Base-by-base conservation (phyloP, 257 asterid species). In the Solanum arcanum region DNA sequence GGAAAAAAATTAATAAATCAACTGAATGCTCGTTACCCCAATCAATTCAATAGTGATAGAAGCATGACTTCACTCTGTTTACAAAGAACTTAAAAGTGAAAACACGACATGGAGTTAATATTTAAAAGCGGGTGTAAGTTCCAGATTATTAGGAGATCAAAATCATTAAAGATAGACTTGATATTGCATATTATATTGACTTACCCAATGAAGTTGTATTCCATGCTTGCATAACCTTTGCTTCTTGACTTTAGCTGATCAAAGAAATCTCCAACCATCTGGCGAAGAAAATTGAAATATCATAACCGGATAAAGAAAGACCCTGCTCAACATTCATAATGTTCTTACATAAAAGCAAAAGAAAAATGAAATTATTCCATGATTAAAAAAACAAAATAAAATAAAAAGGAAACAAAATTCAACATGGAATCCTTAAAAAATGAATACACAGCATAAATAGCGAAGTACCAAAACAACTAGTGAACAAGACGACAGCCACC, bases 171-270 rank as follows among this genome's bases (percentile, higher is more conserved):
- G 31, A 81, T 5, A 49, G 85, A 31, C 42, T 49, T 49, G 69
- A 49, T 20, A 49, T 64, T 31, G 46, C 70, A 81, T 81, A 20
- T 47, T 11, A 81, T 18, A 29, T 80, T 81, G 70, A 33, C 62
- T 90, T 93, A 97, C 99, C 99, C 99, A n/a, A 92, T 89, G 81
- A 97, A 88, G 88, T 97, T 92, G 91, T 97, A 97, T 90, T 97
- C 99, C 99, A 97, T 95, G 98, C 99, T 97, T 78, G 99, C 99
- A 91, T 97, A 97, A 89, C 99, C 99, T 92, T 95, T 97, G 91
- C 99, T 97, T 94, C 96, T 93, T 49, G 99, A 97, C 90, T 97
- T 97, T 35, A 97, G 96, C 93, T 97, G 99, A 94, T 97, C 99
- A 90, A 95, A 97, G 95, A 97, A 97, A 92, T 97, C 99, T 44